Evolutionary conservation across 2,329 filamentous ascomycete species (phyloP).

Genomic region (Ophioceras dolichostomum): DNA sequence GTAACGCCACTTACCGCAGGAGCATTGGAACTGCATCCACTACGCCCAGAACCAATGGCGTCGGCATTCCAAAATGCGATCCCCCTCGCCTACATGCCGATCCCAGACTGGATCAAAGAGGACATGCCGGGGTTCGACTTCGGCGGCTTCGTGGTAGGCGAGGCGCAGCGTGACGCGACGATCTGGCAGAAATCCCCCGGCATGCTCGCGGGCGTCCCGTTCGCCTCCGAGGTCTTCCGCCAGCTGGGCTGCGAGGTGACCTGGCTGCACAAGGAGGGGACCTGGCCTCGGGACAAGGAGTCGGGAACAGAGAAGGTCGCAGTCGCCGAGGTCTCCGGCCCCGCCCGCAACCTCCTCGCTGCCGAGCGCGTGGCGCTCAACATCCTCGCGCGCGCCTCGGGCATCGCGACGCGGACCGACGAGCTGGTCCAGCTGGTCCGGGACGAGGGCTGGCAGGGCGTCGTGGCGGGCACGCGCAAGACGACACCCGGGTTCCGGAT

Average conservation of each 20-base stretch:
- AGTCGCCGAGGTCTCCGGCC: slow-evolving; percentile 75
- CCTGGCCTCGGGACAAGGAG: slow-evolving; percentile 12
- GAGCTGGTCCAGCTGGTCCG: slow-evolving; percentile 43
- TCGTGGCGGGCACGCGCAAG: slow-evolving; percentile 89
- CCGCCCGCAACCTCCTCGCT: slow-evolving; percentile 68
- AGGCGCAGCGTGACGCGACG: slow-evolving; percentile 48
- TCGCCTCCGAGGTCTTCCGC: slow-evolving; percentile 86
- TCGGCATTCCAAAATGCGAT: no score
- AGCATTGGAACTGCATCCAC: no score
- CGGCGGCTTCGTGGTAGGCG: slow-evolving; percentile 90
- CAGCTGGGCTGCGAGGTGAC: slow-evolving; percentile 86
- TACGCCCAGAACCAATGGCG: no score
- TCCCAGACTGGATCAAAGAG: slow-evolving; percentile 93
- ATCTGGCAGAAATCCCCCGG: slow-evolving; percentile 62
- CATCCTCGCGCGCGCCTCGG: slow-evolving; percentile 79
- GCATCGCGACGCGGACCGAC: slow-evolving; percentile 63
- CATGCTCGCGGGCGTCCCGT: slow-evolving; percentile 81
- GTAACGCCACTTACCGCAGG: no score
- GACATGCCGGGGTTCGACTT: slow-evolving; percentile 97
- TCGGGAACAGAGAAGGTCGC: slow-evolving; percentile 29
- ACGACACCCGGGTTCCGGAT: slow-evolving; percentile 92
- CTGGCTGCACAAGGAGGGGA: slow-evolving; percentile 74
- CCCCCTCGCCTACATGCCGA: no score
- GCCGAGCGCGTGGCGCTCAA: slow-evolving; percentile 91
- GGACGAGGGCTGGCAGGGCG: slow-evolving; percentile 63